phyloP scores from a whole-genome alignment of 495 filamentous ascomycete species.

The Talaromyces adpressus region DNA sequence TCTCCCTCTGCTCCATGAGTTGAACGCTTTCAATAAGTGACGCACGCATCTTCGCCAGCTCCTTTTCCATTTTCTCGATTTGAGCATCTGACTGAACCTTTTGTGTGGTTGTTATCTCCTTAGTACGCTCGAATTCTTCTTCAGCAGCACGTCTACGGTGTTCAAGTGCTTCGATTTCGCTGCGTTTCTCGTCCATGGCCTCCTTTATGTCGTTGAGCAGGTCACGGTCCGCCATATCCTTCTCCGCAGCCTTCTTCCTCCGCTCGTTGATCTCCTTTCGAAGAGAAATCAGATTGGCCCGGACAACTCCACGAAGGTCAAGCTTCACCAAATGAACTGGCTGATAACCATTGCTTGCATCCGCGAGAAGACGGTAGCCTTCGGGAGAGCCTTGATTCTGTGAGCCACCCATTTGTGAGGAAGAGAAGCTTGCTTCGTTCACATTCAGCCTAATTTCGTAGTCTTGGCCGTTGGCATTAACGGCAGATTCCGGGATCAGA shows the following conservation, averaged over 20 bases:
- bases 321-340: constrained; percentile 79
- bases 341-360: constrained; percentile 78
- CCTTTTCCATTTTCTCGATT: constrained; percentile 98
- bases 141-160: constrained; percentile 77
- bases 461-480: constrained; percentile 75
- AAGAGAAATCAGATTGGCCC: constrained; percentile 66
- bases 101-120: constrained; percentile 81
- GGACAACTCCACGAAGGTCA: constrained; percentile 75
- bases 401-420: constrained; percentile 60
- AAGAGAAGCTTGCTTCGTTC: constrained; percentile 67
- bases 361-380: constrained; percentile 64
- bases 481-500: constrained; percentile 74
- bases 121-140: constrained; percentile 89
- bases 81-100: constrained; percentile 82
- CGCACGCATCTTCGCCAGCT: constrained; percentile 84
- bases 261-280: constrained; percentile 85
- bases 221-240: constrained; percentile 85
- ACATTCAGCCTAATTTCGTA: constrained; percentile 76
- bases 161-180: constrained; percentile 86
- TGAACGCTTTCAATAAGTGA: constrained; percentile 83
- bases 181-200: constrained; percentile 86
- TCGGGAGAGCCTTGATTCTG: constrained; percentile 42
- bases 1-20: constrained; percentile 89
- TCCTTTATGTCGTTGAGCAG: constrained; percentile 88
- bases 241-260: constrained; percentile 71